Base-by-base conservation (phyloP, 2,329 filamentous ascomycete genomes). In the Parastagonospora nodorum region DNA sequence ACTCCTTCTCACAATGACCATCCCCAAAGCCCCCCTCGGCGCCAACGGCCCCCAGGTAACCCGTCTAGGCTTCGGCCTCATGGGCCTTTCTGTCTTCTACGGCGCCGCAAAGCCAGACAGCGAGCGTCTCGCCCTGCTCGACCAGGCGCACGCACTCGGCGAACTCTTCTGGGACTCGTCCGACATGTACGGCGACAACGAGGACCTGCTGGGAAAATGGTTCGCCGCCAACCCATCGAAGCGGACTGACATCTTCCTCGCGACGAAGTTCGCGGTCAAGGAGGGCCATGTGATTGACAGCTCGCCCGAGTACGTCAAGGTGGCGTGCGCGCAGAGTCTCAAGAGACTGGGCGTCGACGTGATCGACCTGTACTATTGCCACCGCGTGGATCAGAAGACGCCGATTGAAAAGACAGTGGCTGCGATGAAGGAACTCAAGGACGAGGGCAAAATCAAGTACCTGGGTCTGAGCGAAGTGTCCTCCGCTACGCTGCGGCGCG, bases 361-460 rank as follows among this genome's bases (percentile, higher is more conserved):
- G 81, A 67, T 80, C 19, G 77, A 80, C 57, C 65, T 80, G 6
- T 79, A 78, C 66, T 75, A 76, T 54, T 66, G 62, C 41, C 77
- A 79, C 55, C 73, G 77, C 4, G 60, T 78, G 19, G 76, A 80
- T 52, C 57, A 59, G 35, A 72, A 69, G 51, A 78, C 75, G 5
- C 77, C 77, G 2, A 70, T 80, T 41, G 77, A 79, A 61, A 72
- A 75, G 60, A 84, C 80, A 0, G 71, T 84, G 2, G 63, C 75
- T 38, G 79, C 73, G 11, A 73, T 84, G 75, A 78, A 52, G 2
- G 75, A 89, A 64, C 64, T 89, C 29, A 80, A 83, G 1, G 74
- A 80, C 85, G 63, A 64, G 42, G 81, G 81, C 29, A 84, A 84
- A 53, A 77, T 82, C 52, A 69, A 67, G 45, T 67, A 69, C 33